Conservation (phyloP, 129 eudicot species). For the Tagetes erecta region DNA sequence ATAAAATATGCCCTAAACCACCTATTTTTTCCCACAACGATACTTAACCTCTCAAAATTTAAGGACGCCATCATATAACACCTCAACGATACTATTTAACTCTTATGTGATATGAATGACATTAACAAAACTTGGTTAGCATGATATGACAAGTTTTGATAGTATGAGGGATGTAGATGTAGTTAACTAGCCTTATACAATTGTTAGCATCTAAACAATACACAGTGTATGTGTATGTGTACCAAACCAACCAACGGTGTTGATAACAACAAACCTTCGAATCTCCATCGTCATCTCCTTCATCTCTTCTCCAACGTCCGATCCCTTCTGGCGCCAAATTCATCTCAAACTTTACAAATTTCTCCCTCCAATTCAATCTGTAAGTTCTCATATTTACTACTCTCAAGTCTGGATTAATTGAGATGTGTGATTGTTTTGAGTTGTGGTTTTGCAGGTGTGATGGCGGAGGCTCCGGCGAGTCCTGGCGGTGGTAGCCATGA, state of each 20-base stretch:
- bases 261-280: conserved; percentile 48
- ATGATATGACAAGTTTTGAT: neutral
- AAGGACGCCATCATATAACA: too few species aligned
- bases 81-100: too few species aligned
- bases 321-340: conserved; percentile 42
- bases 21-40: too few species aligned
- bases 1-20: too few species aligned
- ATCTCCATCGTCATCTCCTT: conserved; percentile 60
- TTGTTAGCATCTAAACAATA: conserved; percentile 21
- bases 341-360: conserved; percentile 19
- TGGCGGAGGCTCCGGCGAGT: conserved; percentile 64
- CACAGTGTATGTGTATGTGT: neutral
- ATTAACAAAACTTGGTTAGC: neutral
- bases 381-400: conserved; percentile 8
- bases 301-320: conserved; percentile 71
- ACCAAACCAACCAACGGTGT: conserved; percentile 58
- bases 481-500: conserved; percentile 72
- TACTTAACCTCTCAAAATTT: too few species aligned
- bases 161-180: conserved; percentile 14
- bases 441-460: conserved; percentile 29
- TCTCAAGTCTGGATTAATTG: neutral
- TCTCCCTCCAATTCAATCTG: conserved; percentile 11
- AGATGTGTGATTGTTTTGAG: neutral
- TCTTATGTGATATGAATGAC: too few species aligned
- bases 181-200: neutral